Conservation (phyloP, 1,284 basidiomycete genomes). For the Puccinia polysora region DNA sequence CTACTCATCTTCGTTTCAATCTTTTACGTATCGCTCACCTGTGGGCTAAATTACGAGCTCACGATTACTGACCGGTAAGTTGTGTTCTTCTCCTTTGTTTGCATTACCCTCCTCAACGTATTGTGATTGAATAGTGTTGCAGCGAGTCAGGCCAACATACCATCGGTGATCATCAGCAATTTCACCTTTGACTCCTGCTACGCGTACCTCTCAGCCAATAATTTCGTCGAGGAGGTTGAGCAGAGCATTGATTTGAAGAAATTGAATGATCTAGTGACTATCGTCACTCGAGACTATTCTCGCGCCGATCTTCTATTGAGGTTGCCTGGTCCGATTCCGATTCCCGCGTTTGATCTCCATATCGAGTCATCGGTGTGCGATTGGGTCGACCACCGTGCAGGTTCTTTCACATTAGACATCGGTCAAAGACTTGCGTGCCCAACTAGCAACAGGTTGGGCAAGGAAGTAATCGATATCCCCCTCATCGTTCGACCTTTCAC, state of each 20-base stretch:
- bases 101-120: background rate
- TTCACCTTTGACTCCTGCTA: constrained; percentile 77
- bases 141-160: constrained; percentile 62
- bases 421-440: constrained; percentile 43
- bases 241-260: constrained; percentile 58
- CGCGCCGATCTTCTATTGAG: constrained; percentile 66
- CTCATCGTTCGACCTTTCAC: constrained; percentile 63
- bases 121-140: constrained; percentile 63
- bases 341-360: constrained; percentile 62
- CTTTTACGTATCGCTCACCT: background rate
- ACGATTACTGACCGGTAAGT: background rate
- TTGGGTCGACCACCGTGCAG: constrained; percentile 61
- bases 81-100: background rate
- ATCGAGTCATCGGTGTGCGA: constrained; percentile 60
- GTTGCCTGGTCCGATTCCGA: constrained; percentile 68
- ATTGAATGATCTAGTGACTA: constrained; percentile 62
- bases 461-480: constrained; percentile 58
- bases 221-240: constrained; percentile 45
- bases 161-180: constrained; percentile 68
- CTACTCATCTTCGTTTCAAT: constrained; percentile 47
- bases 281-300: constrained; percentile 64
- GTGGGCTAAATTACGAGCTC: background rate
- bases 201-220: constrained; percentile 63
- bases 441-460: background rate
- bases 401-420: constrained; percentile 58